Conservation (phyloP, 2,329 filamentous ascomycete genomes). For the Paecilomyces formosus region DNA sequence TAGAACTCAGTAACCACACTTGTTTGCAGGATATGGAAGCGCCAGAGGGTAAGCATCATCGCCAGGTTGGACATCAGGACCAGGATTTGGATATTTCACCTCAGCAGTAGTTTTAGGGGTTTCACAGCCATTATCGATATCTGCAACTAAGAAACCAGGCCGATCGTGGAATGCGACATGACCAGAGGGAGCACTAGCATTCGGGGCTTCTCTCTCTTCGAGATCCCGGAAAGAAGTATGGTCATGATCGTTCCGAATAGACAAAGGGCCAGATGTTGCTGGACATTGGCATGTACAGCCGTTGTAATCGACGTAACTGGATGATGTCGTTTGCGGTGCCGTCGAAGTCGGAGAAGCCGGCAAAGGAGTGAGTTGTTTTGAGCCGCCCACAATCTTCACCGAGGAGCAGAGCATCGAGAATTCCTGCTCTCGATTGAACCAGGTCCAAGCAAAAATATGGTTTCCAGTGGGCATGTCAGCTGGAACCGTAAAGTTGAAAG, state of each 20-base stretch:
- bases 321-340: not conserved
- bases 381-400: slow-evolving; percentile 30
- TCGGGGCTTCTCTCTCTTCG: slow-evolving; percentile 1
- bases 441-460: slow-evolving; percentile 40
- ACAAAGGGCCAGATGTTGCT: not conserved
- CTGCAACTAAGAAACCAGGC: slow-evolving; percentile 34
- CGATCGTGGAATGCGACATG: slow-evolving; percentile 28
- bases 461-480: slow-evolving; percentile 34
- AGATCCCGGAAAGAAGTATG: slow-evolving; percentile 8
- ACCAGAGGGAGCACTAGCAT: not conserved
- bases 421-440: slow-evolving; percentile 43
- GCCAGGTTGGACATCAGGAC: slow-evolving; percentile 36
- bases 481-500: slow-evolving; percentile 40
- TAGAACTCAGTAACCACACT: slow-evolving; percentile 2
- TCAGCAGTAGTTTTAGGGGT: slow-evolving; percentile 30
- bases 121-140: slow-evolving; percentile 33
- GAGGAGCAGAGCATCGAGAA: slow-evolving; percentile 40
- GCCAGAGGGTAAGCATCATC: slow-evolving; percentile 39
- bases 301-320: not conserved
- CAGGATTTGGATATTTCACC: slow-evolving; percentile 36
- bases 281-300: not conserved
- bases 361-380: not conserved
- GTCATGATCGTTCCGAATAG: not conserved
- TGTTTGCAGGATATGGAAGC: slow-evolving; percentile 17
- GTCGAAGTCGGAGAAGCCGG: not conserved